These are phyloP conservation scores for Scenedesmus sp. DNA, from an alignment of 163 green algal genomes.

Conservation along the genomic window DNA sequence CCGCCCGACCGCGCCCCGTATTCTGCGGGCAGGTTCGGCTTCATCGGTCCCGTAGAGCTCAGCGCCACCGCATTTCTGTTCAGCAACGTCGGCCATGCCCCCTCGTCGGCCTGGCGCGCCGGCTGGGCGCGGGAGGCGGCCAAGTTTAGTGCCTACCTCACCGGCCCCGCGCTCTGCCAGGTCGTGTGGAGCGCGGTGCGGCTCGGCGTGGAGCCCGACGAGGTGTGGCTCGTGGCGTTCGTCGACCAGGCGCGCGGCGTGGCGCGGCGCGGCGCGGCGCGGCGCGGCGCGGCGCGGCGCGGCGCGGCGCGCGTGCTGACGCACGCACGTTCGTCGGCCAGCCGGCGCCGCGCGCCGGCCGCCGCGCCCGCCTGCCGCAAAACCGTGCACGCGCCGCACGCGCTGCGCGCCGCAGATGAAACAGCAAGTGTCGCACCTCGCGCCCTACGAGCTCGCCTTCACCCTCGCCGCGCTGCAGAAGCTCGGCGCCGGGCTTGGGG, in stretches of 20 bases:
- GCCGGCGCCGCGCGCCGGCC: too few species aligned
- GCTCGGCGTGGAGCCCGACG: background rate
- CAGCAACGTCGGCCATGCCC: conserved; percentile 27
- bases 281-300: too few species aligned
- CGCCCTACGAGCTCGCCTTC: conserved; percentile 41
- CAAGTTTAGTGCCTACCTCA: conserved; percentile 39
- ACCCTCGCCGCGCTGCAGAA: conserved; percentile 38
- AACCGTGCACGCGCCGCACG: too few species aligned
- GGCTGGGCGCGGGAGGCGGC: conserved; percentile 20
- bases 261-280: too few species aligned
- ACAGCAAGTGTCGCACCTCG: background rate
- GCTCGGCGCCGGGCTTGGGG: conserved; percentile 1
- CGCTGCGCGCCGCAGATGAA: conserved; percentile 13
- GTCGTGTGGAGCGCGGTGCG: conserved; percentile 36
- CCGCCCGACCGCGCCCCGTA: too few species aligned
- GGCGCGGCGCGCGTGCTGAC: too few species aligned
- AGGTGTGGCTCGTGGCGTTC: conserved; percentile 18
- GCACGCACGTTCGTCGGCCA: too few species aligned
- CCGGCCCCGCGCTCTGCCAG: conserved; percentile 16
- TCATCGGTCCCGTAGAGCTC: conserved; percentile 39
- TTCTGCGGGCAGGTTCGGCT: conserved; percentile 17
- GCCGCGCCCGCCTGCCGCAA: too few species aligned
- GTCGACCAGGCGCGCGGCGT: conserved; percentile 1
- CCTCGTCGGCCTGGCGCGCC: conserved; percentile 18
- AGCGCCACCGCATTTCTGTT: conserved; percentile 33